Evolutionary conservation across 169 alveolate species (phyloP).

Genomic region (Plasmodium knowlesi): DNA sequence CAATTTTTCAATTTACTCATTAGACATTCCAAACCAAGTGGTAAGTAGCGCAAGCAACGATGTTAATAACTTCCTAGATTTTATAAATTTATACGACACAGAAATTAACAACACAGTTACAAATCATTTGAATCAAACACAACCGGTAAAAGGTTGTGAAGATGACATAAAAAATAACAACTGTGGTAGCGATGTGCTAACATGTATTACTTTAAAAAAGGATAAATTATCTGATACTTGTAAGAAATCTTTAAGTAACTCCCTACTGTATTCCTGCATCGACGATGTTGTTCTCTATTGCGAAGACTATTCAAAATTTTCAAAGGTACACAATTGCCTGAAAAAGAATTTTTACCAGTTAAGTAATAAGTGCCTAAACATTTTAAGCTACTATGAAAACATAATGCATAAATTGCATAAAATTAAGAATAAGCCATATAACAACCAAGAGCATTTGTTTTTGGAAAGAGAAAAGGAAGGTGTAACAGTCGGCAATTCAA

Average conservation of each 20-base stretch:
- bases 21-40: slow-evolving; percentile 10
- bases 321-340: slow-evolving; percentile 51
- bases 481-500: background rate
- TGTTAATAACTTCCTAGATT: slow-evolving; percentile 27
- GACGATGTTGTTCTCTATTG: slow-evolving; percentile 25
- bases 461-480: slow-evolving; percentile 35
- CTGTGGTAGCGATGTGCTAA: slow-evolving; percentile 55
- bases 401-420: slow-evolving; percentile 64
- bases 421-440: slow-evolving; percentile 55
- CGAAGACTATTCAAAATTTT: slow-evolving; percentile 47
- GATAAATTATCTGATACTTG: slow-evolving; percentile 48
- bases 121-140: slow-evolving; percentile 21
- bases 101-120: slow-evolving; percentile 42
- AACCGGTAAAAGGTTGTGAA: slow-evolving; percentile 72
- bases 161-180: slow-evolving; percentile 67
- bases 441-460: slow-evolving; percentile 18
- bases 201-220: slow-evolving; percentile 65
- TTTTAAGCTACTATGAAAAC: slow-evolving; percentile 60
- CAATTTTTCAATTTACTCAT: slow-evolving; percentile 44
- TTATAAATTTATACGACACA: slow-evolving; percentile 41
- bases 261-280: slow-evolving; percentile 54
- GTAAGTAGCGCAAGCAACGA: slow-evolving; percentile 5
- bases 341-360: slow-evolving; percentile 42
- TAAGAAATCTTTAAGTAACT: slow-evolving; percentile 32
- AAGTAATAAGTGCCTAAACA: slow-evolving; percentile 28